These are phyloP conservation scores for Juglanconis oblonga DNA, from an alignment of 2,329 filamentous ascomycete species.

Conservation along the genomic window DNA sequence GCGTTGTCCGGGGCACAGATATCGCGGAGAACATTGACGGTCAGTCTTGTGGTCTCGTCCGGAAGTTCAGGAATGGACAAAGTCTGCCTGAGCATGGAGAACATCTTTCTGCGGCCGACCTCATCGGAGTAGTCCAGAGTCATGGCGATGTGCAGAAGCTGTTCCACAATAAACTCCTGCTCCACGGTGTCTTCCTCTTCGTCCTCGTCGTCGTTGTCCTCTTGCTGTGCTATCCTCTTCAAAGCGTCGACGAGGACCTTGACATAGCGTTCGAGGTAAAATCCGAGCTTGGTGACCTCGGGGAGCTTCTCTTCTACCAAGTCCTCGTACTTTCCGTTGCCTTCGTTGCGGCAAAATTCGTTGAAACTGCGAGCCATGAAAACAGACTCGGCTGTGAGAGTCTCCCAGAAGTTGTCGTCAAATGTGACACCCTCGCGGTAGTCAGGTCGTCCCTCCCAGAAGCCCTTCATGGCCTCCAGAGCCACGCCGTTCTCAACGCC, in stretches of 20 bases:
- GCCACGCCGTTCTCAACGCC: constrained; percentile 88
- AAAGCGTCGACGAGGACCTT: constrained; percentile 64
- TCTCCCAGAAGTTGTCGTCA: constrained; percentile 75
- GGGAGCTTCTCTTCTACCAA: constrained; percentile 91
- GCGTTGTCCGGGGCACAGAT: constrained; percentile 74
- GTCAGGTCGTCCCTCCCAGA: constrained; percentile 90
- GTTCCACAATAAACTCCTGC: constrained; percentile 93
- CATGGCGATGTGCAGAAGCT: constrained; percentile 86
- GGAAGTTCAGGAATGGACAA: constrained; percentile 84
- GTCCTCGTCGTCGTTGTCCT: constrained; percentile 56
- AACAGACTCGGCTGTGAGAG: constrained; percentile 77
- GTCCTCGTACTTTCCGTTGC: constrained; percentile 70
- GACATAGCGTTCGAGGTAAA: constrained; percentile 80
- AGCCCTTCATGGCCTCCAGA: constrained; percentile 89
- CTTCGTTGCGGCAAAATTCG: constrained; percentile 78
- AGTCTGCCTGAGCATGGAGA: constrained; percentile 79
- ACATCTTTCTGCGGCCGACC: constrained; percentile 93
- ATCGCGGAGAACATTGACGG: constrained; percentile 74
- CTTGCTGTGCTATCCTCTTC: constrained; percentile 51
- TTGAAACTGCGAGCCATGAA: constrained; percentile 94
- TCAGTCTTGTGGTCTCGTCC: constrained; percentile 87
- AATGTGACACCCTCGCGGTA: constrained; percentile 72
- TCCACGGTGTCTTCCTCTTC: constrained; percentile 84
- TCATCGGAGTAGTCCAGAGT: constrained; percentile 98
- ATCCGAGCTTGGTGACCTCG: constrained; percentile 87